Evolutionary conservation across 2,329 filamentous ascomycete species (phyloP), one percentile per base, ranked within the genome.

Genomic region (Penicillium psychrosexuale): DNA sequence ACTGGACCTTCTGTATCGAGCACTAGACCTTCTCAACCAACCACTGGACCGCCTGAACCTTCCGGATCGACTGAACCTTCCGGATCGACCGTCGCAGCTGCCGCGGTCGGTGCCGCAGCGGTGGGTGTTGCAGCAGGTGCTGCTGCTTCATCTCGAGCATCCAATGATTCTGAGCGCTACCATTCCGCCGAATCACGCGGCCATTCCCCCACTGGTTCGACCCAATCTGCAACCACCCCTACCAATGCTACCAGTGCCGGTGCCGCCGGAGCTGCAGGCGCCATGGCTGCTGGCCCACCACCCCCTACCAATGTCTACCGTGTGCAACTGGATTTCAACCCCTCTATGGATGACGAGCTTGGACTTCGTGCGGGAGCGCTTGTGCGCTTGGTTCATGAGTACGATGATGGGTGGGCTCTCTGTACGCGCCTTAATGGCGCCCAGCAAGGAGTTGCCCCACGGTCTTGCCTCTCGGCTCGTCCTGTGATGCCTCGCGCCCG

Each of bases 401-500:
- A 97, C 67, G 94, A 99, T 70, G 94, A 99, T 75, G 94, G 94
- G 67, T 99, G 94, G 94, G 90, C 92, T 68, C 89, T 97, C 52
- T 97, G 91, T 74, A 89, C 91, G 64, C 88, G 88, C 61, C 86
- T 97, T 66, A 92, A 97, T 74, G 88, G 91, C 61, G 92, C 91
- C 57, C 82, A 89, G 66, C 92, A 97, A 78, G 94, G 94, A 78
- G 94, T 97, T 49, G 90, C 89, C 54, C 94, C 94, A 13, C 86
- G 94, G 64, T 96, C 92, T 36, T 99, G 94, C 76, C 82, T 99
- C 47, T 97, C 94, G 13, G 89, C 91, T 55, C 87, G 91, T 47
- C 91, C 93, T 17, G 89, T 97, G 59, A 97, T 95, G 79, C 90
- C 92, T 44, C 88, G 91, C 43, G 79, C 83, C 38, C 78, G 72